Conservation (phyloP, 129 eudicot species). For the Kitagawia praeruptora region DNA sequence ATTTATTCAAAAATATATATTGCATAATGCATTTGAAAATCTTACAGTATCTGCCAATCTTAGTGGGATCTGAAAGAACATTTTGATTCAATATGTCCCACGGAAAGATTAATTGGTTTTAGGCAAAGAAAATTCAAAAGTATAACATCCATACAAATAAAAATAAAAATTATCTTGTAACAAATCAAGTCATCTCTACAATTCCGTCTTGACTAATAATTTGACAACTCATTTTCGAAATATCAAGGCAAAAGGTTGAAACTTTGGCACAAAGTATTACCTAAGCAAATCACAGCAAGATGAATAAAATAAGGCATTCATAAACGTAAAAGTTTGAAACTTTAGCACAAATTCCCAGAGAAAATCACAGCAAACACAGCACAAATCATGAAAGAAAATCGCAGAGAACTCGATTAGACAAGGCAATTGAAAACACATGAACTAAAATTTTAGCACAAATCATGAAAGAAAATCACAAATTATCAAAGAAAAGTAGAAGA, state of each 20-base stretch:
- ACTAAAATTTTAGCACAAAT: not conserved
- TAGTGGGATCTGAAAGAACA: not conserved
- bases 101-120: not conserved
- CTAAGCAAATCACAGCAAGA: not conserved
- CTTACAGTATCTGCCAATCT: not conserved
- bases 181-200: not conserved
- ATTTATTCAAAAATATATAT: not conserved
- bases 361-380: not conserved
- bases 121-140: not conserved
- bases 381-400: not conserved
- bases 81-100: not conserved
- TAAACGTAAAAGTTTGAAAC: not conserved
- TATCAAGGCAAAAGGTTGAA: not conserved
- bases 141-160: not conserved
- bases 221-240: not conserved
- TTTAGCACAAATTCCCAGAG: not conserved
- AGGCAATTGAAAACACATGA: not conserved
- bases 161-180: not conserved
- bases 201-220: not conserved
- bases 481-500: no score
- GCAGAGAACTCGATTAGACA: not conserved
- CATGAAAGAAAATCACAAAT: not conserved
- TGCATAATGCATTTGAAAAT: not conserved
- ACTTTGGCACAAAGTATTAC: not conserved
- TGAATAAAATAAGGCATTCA: not conserved